Base-by-base conservation (phyloP, 352 stramenopile species). In the Globisporangium echinulatum region DNA sequence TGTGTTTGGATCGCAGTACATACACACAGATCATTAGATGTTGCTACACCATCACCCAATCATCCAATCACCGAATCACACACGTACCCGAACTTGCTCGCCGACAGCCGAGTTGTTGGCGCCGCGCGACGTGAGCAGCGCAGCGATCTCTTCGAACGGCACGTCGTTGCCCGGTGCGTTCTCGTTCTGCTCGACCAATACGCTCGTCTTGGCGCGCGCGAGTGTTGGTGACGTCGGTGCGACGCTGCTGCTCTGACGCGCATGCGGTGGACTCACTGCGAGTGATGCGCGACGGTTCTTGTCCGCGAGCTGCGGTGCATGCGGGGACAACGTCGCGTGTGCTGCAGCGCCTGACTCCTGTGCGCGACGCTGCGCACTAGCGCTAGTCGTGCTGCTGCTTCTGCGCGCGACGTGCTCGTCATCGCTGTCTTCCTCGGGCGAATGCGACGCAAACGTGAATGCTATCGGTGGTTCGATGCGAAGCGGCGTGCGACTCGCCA, bases 121-220 rank as follows among this genome's bases (percentile, higher is more conserved):
- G 46, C 49, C n/a, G 44, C 61, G 55, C 9, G 25, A 13, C 43
- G 56, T 51, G 42, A 67, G 17, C 36, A 63, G 38, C 55, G 56
- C 52, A 13, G 61, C 61, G 46, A 67, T 63, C 37, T 67, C 61
- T 49, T 67, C 61, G 8, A 67, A 63, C 50, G 61, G 61, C 6
- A 67, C 49, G n/a, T 67, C 61, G 33, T 63, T 63, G 15, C 36
- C 57, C n/a, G 59, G 50, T 2, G 55, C 61, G 43, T 62, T 62
- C 51, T 67, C 61, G 50, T 63, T 62, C 61, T 58, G 47, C 54
- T 59, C 52, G 13, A 49, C 47, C 13, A 59, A 33, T 2, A 62
- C 51, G 15, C 42, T 47, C 15, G 55, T 67, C 43, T 59, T 62
- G 37, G 61, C 55, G 25, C 55, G 56, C 25, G 15, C 61, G 11